Base-by-base conservation (phyloP, 83 land plant species). In the Picea engelmannii region DNA sequence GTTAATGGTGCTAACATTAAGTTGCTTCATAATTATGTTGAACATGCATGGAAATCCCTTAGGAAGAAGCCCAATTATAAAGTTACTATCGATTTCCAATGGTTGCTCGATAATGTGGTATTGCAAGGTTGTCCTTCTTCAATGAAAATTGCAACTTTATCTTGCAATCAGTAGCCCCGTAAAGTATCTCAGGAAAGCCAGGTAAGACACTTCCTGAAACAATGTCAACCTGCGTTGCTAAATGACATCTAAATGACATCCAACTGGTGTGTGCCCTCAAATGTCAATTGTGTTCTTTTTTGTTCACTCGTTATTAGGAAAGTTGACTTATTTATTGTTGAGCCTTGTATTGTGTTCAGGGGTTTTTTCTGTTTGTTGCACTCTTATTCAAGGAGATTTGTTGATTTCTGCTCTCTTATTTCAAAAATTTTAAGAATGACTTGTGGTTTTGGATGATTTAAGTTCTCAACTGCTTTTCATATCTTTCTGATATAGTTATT, bases 31-130 rank as follows among this genome's bases (percentile, higher is more conserved):
- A 67, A 79, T 27, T 63, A 64, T 55, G 47, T 86, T 2, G 31
- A 79, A 21, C 60, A 63, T 78, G 85, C 85, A 70, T 79, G 83
- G 70, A 5, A 76, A 25, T 62, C 66, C 25, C 21, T 81, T 62
- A 20, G 31, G 38, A 65, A 42, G 17, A 59, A 81, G 21, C 16
- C 4, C n/a, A 42, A 74, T 27, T 40, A 67, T 62, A 77, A 77
- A 55, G 68, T 4, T 61, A 62, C 42, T 78, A 44, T 61, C n/a
- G n/a, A 27, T n/a, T 31, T 31, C 77, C 69, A 27, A 49, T 76
- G 62, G 81, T 71, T 71, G n/a, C 62, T 70, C 6, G 58, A 71
- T n/a, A 44, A 67, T 7, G 23, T 81, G 78, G 23, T 81, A 18
- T 16, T 15, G 25, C 76, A 81, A 66, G 82, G 58, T 75, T 5